Evolutionary conservation across 2,329 filamentous ascomycete species (phyloP).

Genomic region (Arachnomyces sp.): DNA sequence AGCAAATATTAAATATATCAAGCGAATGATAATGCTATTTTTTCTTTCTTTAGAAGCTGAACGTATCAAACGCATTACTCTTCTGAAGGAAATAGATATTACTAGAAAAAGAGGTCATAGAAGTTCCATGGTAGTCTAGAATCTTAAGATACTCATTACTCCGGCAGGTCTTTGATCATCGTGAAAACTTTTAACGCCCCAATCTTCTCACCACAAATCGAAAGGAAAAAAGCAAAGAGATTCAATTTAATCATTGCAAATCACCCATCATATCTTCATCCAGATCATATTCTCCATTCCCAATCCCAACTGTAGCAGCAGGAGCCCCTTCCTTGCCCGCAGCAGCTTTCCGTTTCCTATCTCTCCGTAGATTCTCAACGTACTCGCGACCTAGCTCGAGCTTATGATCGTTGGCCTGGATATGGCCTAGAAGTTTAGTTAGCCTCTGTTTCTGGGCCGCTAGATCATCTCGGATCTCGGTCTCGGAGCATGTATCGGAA

Average conservation of each 20-base stretch:
- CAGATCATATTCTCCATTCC: conserved; percentile 18
- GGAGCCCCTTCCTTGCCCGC: conserved; percentile 13
- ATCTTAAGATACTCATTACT: no score
- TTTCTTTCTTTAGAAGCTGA: no score
- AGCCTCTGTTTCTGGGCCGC: conserved; percentile 45
- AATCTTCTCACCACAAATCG: no score
- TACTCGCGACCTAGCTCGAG: conserved; percentile 54
- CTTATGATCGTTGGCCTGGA: conserved; percentile 48
- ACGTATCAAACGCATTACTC: no score
- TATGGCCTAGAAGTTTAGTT: conserved; percentile 42
- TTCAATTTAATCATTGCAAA: conserved; percentile 14
- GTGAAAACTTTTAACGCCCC: no score
- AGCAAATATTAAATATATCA: no score
- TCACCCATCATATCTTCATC: conserved; percentile 37
- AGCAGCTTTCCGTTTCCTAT: conserved; percentile 30
- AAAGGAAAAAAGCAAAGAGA: no score
- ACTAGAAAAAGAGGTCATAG: no score
- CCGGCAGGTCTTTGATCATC: no score
- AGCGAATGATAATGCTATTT: no score
- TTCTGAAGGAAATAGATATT: no score
- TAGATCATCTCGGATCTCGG: conserved; percentile 34
- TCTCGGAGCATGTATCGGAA: conserved; percentile 28
- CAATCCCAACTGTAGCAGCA: conserved; percentile 6
- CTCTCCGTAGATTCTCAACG: conserved; percentile 45
- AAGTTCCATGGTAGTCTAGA: no score